Evolutionary conservation across 2,329 filamentous ascomycete genomes (phyloP), one percentile per base, ranked within the genome.

Genomic region (Helotiales sp.): DNA sequence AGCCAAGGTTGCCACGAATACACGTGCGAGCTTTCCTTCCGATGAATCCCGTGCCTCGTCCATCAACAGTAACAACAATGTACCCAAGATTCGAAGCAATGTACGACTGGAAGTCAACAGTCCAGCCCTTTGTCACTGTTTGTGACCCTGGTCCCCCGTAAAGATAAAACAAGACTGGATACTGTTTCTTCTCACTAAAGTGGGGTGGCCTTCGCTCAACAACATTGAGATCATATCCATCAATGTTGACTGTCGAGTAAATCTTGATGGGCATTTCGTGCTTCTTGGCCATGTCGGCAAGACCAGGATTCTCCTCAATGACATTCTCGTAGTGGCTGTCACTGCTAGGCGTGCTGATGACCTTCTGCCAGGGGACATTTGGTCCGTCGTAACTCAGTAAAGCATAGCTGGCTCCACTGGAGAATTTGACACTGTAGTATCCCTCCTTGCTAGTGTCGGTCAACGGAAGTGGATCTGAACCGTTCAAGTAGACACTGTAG

Each of bases 141-240:
- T 99, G 96, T 17, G 92, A 97, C n/a, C 89, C 91, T 0, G 95
- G 95, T 0, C 95, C 95, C 24, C 91, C 93, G 77, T 99, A 99
- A 58, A 97, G 87, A 69, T 90, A 88, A 79, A 99, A 99, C 4
- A 99, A 82, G 1, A 99, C 92, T 0, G 95, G 95, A 67, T 99
- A 98, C 70, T 89, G 86, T 75, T 90, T 93, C 67, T 85, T 86
- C 17, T 85, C 79, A 71, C 92, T 83, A 71, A 98, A 99, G 73
- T 96, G 89, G 1, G 93, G 89, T 5, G 95, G 95, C 0, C 91
- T 89, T 29, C 92, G 88, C 74, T 99, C 95, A 13, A 98, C 77
- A 12, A 89, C 80, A 59, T 89, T 85, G 15, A 90, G 75, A 17
- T 86, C 83, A 65, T 89, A 87, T 30, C 87, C 90, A 61, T 95